Conservation (phyloP, 192 early-diverging fungal genomes). For the Funneliformis mosseae region DNA sequence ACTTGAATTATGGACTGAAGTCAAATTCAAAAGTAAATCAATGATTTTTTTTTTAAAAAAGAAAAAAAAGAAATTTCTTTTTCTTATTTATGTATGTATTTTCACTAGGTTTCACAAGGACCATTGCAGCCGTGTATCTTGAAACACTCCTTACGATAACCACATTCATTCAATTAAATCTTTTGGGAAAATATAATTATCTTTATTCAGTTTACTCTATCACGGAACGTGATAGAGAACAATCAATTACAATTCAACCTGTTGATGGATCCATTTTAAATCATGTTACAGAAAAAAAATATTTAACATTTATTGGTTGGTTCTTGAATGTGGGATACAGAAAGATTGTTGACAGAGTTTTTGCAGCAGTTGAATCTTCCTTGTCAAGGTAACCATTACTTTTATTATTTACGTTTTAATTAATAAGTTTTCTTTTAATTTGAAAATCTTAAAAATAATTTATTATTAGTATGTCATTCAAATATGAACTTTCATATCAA, state of each 20-base stretch:
- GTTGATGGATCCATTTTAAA: constrained; percentile 37
- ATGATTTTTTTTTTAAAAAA: neutral
- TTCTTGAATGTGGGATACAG: constrained; percentile 88
- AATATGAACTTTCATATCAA: constrained; percentile 5
- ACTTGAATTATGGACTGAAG: constrained; percentile 81
- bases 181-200: constrained; percentile 91
- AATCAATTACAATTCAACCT: constrained; percentile 44
- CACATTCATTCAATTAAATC: constrained; percentile 85
- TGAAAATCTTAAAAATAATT: neutral
- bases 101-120: constrained; percentile 76
- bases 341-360: constrained; percentile 65
- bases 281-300: constrained; percentile 70
- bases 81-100: neutral
- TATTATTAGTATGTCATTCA: constrained; percentile 17
- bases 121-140: constrained; percentile 82
- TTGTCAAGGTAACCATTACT: constrained; percentile 6
- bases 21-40: constrained; percentile 78
- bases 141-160: constrained; percentile 84
- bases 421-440: neutral
- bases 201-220: constrained; percentile 68
- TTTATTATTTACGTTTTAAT: neutral
- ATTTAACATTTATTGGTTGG: constrained; percentile 90
- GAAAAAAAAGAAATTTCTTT: neutral
- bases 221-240: constrained; percentile 52
- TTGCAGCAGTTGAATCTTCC: constrained; percentile 59